phyloP scores from a whole-genome alignment of 192 early-diverging fungal genomes.

The Dissophora ornata region DNA sequence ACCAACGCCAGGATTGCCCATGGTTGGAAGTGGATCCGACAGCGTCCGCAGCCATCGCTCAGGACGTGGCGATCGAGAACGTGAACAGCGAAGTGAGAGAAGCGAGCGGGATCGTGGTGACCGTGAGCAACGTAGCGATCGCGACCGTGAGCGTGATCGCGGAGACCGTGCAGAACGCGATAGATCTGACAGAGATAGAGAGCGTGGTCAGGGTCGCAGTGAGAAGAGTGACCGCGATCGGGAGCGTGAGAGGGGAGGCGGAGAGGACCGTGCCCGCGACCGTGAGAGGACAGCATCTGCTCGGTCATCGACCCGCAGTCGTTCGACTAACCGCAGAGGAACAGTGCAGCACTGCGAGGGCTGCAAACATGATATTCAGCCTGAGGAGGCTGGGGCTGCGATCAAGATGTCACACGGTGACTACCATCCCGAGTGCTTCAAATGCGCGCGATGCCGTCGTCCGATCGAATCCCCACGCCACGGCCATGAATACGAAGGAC shows the following conservation, averaged over 20 bases:
- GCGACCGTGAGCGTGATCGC: slow-evolving; percentile 22
- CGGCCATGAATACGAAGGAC: slow-evolving; percentile 67
- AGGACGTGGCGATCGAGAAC: slow-evolving; percentile 21
- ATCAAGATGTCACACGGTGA: slow-evolving; percentile 53
- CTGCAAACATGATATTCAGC: slow-evolving; percentile 49
- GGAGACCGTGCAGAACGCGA: slow-evolving; percentile 6
- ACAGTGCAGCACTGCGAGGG: slow-evolving; percentile 37
- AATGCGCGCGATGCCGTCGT: slow-evolving; percentile 64
- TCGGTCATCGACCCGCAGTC: slow-evolving; percentile 39
- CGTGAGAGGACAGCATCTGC: slow-evolving; percentile 22
- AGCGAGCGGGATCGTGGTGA: slow-evolving; percentile 36
- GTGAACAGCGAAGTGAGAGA: slow-evolving; percentile 13
- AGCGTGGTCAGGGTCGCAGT: slow-evolving; percentile 8
- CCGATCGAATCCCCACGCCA: slow-evolving; percentile 61
- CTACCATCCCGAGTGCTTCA: slow-evolving; percentile 68
- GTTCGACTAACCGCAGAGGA: slow-evolving; percentile 46
- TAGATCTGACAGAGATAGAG: slow-evolving; percentile 12
- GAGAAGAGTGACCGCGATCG: slow-evolving; percentile 7
- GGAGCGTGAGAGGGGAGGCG: slow-evolving; percentile 25
- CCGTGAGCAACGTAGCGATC: slow-evolving; percentile 19
- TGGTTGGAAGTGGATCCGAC: slow-evolving; percentile 20
- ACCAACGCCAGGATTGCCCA: slow-evolving; percentile 39
- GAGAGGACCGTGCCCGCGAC: slow-evolving; percentile 23
- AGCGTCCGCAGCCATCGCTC: slow-evolving; percentile 41
- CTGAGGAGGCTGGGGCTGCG: slow-evolving; percentile 20